Evolutionary conservation across 225 moss, liverwort and hornwort genomes (phyloP), one percentile per base, ranked within the genome.

Genomic region (Sphagnum contortum): DNA sequence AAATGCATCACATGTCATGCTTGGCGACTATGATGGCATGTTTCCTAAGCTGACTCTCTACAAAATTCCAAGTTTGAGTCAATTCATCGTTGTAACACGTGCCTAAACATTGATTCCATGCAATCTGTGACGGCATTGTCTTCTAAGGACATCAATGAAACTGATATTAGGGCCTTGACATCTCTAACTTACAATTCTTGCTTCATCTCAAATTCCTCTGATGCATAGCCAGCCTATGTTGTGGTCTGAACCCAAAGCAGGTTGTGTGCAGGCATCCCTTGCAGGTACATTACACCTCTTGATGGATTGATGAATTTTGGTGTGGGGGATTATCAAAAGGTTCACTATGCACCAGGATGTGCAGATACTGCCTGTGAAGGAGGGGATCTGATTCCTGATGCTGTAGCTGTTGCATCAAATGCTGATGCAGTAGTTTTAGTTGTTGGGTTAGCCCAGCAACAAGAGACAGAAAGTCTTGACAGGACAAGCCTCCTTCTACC

Each of bases 271-370:
- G 87, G 84, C 48, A 61, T 72, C 48, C 87, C 89, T 2, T 87
- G 89, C 57, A 70, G 76, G 4, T 76, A 70, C 69, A 64, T 78
- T 68, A 70, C 87, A 6, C 83, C 89, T 12, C 51, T 89, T 58
- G 73, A 81, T 55, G 81, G 70, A 52, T 47, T 89, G 3, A 47
- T 69, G 53, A 71, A 65, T 45, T 29, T 74, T n/a, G 70, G 49
- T n/a, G 55, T 55, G 12, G 65, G 59, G 47, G 2, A 10, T n/a
- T 63, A 72, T 57, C 64, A 71, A 53, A 71, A 57, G 6, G 63
- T 84, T 6, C 55, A 45, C 1, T 84, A 76, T 4, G 77, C 86
- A 45, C 79, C 79, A 47, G 87, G 89, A 8, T 89, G 89, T 63
- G 13, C 13, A 8, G 73, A 79, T 50, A 77, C 73, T 0, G 4